These are phyloP conservation scores for Trichoderma gracile DNA, from an alignment of 2,329 filamentous ascomycete genomes.

Conservation along the genomic window DNA sequence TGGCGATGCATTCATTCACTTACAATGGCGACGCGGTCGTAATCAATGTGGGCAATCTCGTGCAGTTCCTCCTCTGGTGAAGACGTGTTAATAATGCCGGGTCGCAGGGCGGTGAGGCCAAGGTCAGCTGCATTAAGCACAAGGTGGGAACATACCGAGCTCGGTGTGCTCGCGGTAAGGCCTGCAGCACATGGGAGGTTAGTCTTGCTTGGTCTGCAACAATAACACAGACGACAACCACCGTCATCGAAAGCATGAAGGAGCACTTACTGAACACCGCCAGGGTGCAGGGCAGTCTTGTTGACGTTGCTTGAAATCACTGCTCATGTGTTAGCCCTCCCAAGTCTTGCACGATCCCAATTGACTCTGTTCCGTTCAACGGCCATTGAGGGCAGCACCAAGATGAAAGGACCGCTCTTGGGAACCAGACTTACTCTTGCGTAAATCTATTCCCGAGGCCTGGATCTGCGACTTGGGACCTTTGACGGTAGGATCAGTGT, in stretches of 20 bases:
- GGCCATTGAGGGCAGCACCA: constrained; percentile 8
- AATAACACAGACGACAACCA: background rate
- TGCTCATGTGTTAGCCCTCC: constrained; percentile 24
- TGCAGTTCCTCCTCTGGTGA: constrained; percentile 82
- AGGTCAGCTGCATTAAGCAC: constrained; percentile 19
- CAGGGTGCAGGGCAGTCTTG: constrained; percentile 88
- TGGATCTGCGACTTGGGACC: constrained; percentile 43
- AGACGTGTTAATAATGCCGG: background rate
- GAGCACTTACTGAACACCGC: constrained; percentile 80
- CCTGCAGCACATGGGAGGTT: constrained; percentile 50
- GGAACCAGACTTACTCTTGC: constrained; percentile 44
- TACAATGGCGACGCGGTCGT: constrained; percentile 97
- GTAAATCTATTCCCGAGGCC: constrained; percentile 42
- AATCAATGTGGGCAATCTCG: constrained; percentile 98
- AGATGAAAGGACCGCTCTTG: background rate
- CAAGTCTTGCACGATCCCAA: constrained; percentile 14
- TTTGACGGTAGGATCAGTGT: constrained; percentile 44
- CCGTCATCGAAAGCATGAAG: background rate
- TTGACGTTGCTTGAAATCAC: constrained; percentile 68
- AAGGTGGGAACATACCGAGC: constrained; percentile 56
- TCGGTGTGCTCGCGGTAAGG: constrained; percentile 89
- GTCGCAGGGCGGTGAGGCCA: constrained; percentile 6
- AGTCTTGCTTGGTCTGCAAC: background rate
- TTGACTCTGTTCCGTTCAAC: background rate
- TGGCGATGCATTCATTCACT: constrained; percentile 37